Conservation (phyloP, 345 rosid genomes). For the Populus simonii region DNA sequence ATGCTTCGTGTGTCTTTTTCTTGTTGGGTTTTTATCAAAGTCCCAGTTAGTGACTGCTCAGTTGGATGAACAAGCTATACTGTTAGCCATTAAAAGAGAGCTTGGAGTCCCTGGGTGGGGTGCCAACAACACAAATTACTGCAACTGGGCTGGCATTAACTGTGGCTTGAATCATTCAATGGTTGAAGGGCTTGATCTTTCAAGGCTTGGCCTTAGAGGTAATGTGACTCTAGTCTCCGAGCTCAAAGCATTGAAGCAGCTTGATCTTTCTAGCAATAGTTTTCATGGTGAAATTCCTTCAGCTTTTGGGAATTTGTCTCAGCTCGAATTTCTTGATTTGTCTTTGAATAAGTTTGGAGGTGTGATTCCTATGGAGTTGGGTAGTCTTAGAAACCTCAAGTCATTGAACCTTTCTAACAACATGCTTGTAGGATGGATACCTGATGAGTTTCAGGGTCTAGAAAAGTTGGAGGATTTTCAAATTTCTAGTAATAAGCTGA, state of each 20-base stretch:
- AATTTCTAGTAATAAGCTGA: slow-evolving; percentile 66
- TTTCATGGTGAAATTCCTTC: slow-evolving; percentile 25
- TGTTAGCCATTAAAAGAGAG: slow-evolving; percentile 66
- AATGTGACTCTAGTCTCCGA: slow-evolving; percentile 57
- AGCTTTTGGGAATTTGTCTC: slow-evolving; percentile 25
- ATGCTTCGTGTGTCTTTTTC: slow-evolving; percentile 38
- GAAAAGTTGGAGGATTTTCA: slow-evolving; percentile 70
- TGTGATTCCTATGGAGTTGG: slow-evolving; percentile 42
- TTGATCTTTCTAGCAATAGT: slow-evolving; percentile 31
- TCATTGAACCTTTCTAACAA: slow-evolving; percentile 51
- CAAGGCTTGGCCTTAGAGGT: slow-evolving; percentile 78
- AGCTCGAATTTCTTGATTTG: slow-evolving; percentile 57
- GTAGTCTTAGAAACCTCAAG: slow-evolving; percentile 33
- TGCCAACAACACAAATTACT: slow-evolving; percentile 55
- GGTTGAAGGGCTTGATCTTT: slow-evolving; percentile 73
- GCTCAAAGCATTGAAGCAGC: slow-evolving; percentile 30
- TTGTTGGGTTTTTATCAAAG: slow-evolving; percentile 53
- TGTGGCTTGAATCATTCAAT: slow-evolving; percentile 63
- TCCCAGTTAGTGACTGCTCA: slow-evolving; percentile 43
- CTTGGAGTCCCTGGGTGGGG: slow-evolving; percentile 83
- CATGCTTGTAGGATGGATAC: slow-evolving; percentile 52
- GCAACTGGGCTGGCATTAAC: slow-evolving; percentile 70
- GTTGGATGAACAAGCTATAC: slow-evolving; percentile 50
- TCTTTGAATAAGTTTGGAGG: slow-evolving; percentile 55
- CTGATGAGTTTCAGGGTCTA: slow-evolving; percentile 34